phyloP scores from a whole-genome alignment of 2,329 filamentous ascomycete genomes.

The Botrytis fabae region DNA sequence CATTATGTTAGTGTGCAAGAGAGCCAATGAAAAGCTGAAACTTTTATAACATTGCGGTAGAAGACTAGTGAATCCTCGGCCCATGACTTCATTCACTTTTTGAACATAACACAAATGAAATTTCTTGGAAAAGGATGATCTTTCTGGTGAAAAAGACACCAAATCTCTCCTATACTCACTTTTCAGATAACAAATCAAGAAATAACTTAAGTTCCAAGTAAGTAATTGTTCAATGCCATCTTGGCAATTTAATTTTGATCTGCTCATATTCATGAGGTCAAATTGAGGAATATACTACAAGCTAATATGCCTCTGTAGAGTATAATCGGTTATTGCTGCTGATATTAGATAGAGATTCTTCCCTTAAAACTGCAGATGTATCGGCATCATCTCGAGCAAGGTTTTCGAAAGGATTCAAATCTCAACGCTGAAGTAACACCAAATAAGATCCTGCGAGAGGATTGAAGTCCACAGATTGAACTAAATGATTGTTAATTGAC shows the following conservation, averaged over 20 bases:
- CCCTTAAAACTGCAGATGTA: background rate
- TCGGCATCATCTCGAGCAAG: background rate
- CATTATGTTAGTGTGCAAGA: background rate
- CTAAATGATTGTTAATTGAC: fast-evolving
- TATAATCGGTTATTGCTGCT: background rate
- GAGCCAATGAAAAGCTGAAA: background rate
- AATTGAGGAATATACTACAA: too few species aligned
- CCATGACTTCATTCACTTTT: background rate
- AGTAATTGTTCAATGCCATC: background rate
- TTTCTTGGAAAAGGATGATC: background rate
- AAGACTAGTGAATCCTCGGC: background rate
- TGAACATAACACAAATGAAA: background rate
- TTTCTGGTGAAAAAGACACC: background rate
- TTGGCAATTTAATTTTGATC: background rate
- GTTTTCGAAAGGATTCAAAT: background rate
- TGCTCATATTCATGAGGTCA: background rate
- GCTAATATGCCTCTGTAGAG: too few species aligned
- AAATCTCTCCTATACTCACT: background rate
- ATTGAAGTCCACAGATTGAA: background rate
- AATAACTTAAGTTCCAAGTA: fast-evolving
- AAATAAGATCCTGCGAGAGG: background rate
- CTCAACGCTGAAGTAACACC: background rate
- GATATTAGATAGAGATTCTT: background rate
- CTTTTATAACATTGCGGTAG: background rate
- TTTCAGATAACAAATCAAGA: background rate